Evolutionary conservation across 495 filamentous ascomycete genomes (phyloP).

Genomic region (Rostrohypoxylon terebratum): DNA sequence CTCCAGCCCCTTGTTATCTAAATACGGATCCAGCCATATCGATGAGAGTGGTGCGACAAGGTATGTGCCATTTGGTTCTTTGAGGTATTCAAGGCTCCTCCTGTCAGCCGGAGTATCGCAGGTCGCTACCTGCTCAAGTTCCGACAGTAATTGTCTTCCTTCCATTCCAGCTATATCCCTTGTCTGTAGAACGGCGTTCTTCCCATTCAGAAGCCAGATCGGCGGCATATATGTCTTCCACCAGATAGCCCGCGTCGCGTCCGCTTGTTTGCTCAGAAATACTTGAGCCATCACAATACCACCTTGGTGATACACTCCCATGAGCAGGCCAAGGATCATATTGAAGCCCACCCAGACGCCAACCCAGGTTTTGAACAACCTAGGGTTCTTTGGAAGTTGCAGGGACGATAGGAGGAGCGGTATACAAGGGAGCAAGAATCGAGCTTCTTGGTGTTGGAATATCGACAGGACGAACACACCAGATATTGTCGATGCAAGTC

Average conservation of each 20-base stretch:
- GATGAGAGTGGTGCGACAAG: constrained; percentile 79
- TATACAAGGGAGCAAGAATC: constrained; percentile 88
- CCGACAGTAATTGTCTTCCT: constrained; percentile 68
- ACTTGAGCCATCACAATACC: constrained; percentile 87
- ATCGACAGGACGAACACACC: constrained; percentile 83
- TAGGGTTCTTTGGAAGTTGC: constrained; percentile 70
- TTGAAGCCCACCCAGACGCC: constrained; percentile 87
- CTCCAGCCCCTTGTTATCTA: constrained; percentile 59
- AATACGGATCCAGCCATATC: constrained; percentile 74
- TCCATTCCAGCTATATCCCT: constrained; percentile 85
- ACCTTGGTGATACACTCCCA: constrained; percentile 95
- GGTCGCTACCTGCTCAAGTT: constrained; percentile 67
- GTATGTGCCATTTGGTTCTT: constrained; percentile 67
- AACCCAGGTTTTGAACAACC: constrained; percentile 67
- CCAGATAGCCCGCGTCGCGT: constrained; percentile 82
- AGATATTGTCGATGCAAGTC: constrained; percentile 81
- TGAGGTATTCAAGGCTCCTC: constrained; percentile 61
- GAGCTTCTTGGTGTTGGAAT: constrained; percentile 93
- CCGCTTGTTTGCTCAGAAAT: constrained; percentile 67
- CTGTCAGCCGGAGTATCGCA: constrained; percentile 68
- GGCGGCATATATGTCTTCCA: constrained; percentile 99
- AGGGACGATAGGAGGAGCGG: constrained; percentile 90
- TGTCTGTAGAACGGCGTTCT: constrained; percentile 74
- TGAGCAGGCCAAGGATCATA: constrained; percentile 76
- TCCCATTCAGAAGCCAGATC: constrained; percentile 87